These are phyloP conservation scores for Alternaria consortialis DNA, from an alignment of 2,329 filamentous ascomycete genomes.

Conservation along the genomic window DNA sequence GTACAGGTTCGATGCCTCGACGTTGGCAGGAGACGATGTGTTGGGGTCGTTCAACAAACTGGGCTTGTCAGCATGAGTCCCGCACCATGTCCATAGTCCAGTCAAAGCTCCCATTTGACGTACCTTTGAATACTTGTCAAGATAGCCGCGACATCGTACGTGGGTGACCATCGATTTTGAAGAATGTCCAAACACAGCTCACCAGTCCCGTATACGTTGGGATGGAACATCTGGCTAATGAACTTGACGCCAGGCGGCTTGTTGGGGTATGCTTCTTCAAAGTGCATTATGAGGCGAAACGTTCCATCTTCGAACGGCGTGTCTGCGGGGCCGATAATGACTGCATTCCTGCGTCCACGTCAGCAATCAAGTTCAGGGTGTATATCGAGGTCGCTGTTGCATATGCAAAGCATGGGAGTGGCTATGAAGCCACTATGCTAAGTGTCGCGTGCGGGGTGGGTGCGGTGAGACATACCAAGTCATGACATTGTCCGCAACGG, in stretches of 20 bases:
- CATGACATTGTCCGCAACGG: slow-evolving; percentile 96
- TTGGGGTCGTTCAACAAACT: slow-evolving; percentile 98
- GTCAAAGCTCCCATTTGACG: slow-evolving; percentile 11
- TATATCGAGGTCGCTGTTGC: background rate
- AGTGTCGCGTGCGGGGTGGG: slow-evolving; percentile 40
- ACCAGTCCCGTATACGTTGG: slow-evolving; percentile 96
- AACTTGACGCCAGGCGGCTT: slow-evolving; percentile 98
- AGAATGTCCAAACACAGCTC: slow-evolving; percentile 96
- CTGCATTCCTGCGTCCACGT: slow-evolving; percentile 79
- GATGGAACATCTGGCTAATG: slow-evolving; percentile 99
- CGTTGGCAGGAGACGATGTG: slow-evolving; percentile 96
- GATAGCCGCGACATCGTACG: slow-evolving; percentile 96
- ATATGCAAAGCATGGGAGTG: background rate
- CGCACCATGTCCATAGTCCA: background rate
- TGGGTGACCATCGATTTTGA: slow-evolving; percentile 98
- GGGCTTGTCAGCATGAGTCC: slow-evolving; percentile 26
- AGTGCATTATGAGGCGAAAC: slow-evolving; percentile 97
- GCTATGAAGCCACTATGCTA: background rate
- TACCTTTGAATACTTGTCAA: slow-evolving; percentile 98
- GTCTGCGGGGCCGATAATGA: slow-evolving; percentile 96
- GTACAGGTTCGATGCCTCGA: slow-evolving; percentile 97
- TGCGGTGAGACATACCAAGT: slow-evolving; percentile 72
- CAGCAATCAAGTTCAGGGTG: slow-evolving; percentile 25
- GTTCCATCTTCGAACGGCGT: slow-evolving; percentile 99
- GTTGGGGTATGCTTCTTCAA: slow-evolving; percentile 98